phyloP scores from a whole-genome alignment of 306 rosid species.

The Rosa rugosa region DNA sequence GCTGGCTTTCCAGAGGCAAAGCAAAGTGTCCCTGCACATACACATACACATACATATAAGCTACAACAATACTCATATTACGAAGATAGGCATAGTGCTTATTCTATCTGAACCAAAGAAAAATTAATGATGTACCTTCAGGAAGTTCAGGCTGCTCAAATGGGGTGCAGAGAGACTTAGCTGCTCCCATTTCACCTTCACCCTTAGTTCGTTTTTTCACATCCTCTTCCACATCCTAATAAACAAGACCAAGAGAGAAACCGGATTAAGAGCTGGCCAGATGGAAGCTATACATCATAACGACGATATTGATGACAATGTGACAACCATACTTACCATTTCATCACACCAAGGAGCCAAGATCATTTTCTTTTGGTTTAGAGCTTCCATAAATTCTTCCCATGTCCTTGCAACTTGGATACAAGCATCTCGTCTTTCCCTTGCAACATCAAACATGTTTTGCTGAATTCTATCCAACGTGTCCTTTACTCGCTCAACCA shows the following conservation, averaged over 20 bases:
- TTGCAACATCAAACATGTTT: conserved; percentile 67
- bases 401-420: conserved; percentile 60
- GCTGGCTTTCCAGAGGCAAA: conserved; percentile 87
- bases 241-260: conserved; percentile 11
- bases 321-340: conserved; percentile 41
- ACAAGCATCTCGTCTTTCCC: conserved; percentile 70
- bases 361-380: conserved; percentile 66
- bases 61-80: no score
- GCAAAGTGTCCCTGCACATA: conserved; percentile 60
- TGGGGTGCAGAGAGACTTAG: conserved; percentile 81
- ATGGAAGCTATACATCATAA: no score
- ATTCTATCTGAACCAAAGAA: no score
- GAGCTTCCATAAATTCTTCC: conserved; percentile 81
- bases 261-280: neutral
- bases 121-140: conserved; percentile 53
- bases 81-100: no score
- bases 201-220: conserved; percentile 89
- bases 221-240: conserved; percentile 75
- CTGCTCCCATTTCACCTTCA: conserved; percentile 70
- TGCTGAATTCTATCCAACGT: conserved; percentile 61
- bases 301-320: neutral
- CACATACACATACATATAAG: neutral
- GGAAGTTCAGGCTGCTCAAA: conserved; percentile 90
- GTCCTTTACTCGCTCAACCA: conserved; percentile 61
- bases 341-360: conserved; percentile 99